Base-by-base conservation (phyloP, 768 basidiomycete genomes). In the Fomitopsis serialis region DNA sequence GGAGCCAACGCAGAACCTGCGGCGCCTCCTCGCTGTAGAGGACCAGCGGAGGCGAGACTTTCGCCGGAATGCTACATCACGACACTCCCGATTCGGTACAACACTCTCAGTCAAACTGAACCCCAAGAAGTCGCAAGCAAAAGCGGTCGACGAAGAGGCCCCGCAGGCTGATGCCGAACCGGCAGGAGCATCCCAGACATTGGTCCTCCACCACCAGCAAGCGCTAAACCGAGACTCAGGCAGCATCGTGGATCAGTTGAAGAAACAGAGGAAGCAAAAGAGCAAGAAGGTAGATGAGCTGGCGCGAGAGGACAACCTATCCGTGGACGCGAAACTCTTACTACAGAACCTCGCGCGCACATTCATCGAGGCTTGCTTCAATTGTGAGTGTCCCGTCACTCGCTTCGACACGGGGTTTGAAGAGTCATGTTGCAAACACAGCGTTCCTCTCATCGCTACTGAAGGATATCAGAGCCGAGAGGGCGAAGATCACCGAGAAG, bases 41-140 rank as follows among this genome's bases (percentile, higher is more conserved):
- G 82, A 82, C 56, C 79, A 78, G 52, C 75, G 74, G 40, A 85
- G 84, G 55, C 75, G 77, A 32, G 75, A 81, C 50, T 66, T 78
- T 23, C 75, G 80, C 45, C 72, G 74, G 53, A 72, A 75, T 45
- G 73, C 79, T 4, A 70, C 84, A 48, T 89, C 92, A 21, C 81
- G 97, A 29, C 97, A 99, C 71, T 92, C 93, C 23, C 84, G 95
- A 45, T 99, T 99, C 69, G 97, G 97, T 1, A 98, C 97, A 2
- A 98, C 95, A 9, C 86, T 98, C 58, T 73, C 87, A 21, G 86
- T 99, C 50, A 81, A 77, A 57, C 74, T 89, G 42, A 87, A 85
- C 54, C 67, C 83, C 13, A 79, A 77, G 57, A 82, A 79, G 67
- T 52, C 40, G 12, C 58, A 58, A 52, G 61, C 62, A 48, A 63